Conservation (phyloP, 1,284 basidiomycete species). For the Ceraceosorus guamensis region DNA sequence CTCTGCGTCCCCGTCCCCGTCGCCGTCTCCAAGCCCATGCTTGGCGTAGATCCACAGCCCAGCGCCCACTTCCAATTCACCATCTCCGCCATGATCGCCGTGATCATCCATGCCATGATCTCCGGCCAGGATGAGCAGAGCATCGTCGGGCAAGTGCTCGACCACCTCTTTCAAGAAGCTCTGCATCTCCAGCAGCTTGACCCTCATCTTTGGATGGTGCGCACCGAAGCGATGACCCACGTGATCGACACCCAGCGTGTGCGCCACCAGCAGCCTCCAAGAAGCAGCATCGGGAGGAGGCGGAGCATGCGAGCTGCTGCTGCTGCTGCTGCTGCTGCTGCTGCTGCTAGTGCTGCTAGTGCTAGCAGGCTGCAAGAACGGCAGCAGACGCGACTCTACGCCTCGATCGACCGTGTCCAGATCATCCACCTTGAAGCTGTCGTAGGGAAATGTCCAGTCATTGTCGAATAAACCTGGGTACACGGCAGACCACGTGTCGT, state of each 20-base stretch:
- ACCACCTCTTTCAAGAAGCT: constrained; percentile 68
- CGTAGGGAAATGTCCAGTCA: constrained; percentile 72
- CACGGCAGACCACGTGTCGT: constrained; percentile 68
- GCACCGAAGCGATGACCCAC: constrained; percentile 91
- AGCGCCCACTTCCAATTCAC: constrained; percentile 72
- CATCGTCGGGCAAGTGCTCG: constrained; percentile 63
- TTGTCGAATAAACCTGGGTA: constrained; percentile 69
- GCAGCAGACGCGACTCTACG: constrained; percentile 74
- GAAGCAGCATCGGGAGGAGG: background rate
- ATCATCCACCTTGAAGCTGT: constrained; percentile 98
- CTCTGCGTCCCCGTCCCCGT: background rate
- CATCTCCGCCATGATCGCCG: constrained; percentile 94
- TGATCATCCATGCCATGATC: constrained; percentile 96
- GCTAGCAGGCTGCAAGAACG: constrained; percentile 56
- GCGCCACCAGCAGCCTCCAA: constrained; percentile 82
- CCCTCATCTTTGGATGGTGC: constrained; percentile 73
- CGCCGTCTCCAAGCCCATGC: no score
- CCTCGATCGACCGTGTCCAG: constrained; percentile 90
- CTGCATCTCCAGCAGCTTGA: constrained; percentile 73
- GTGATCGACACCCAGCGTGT: constrained; percentile 95
- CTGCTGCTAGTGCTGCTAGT: constrained; percentile 10
- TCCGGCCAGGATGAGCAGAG: constrained; percentile 81
- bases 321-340: constrained; percentile 11
- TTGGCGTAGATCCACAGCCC: constrained; percentile 85
- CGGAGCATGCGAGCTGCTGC: constrained; percentile 1